A percentile compares a stretch with the other conserved stretches of the same genome.
These are phyloP conservation scores for Mycena alexandri DNA, from an alignment of 768 basidiomycete genomes.

Conservation along the genomic window DNA sequence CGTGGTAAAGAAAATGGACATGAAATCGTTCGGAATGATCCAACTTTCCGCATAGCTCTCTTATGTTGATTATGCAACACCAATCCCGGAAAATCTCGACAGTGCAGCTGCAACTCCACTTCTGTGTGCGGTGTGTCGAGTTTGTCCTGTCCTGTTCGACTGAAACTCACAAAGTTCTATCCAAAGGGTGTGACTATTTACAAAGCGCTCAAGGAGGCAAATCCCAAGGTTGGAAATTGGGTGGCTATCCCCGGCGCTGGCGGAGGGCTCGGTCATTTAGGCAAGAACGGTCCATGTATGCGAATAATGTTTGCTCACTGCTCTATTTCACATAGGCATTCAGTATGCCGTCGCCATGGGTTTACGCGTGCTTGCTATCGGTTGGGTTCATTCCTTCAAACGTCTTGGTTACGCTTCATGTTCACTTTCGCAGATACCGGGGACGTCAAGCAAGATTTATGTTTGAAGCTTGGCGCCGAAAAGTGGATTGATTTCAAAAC, in stretches of 20 bases:
- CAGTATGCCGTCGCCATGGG: slow-evolving; percentile 87
- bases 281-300: slow-evolving; percentile 41
- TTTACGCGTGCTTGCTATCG: slow-evolving; percentile 70
- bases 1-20: slow-evolving; percentile 52
- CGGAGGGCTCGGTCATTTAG: slow-evolving; percentile 85
- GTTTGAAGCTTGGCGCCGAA: slow-evolving; percentile 67
- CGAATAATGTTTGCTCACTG: not conserved
- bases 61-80: slow-evolving; percentile 76
- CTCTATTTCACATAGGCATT: slow-evolving; percentile 57
- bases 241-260: slow-evolving; percentile 82
- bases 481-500: slow-evolving; percentile 84
- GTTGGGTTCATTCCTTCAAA: slow-evolving; percentile 37
- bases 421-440: slow-evolving; percentile 70
- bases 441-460: slow-evolving; percentile 72
- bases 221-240: slow-evolving; percentile 74
- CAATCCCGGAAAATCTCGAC: slow-evolving; percentile 75
- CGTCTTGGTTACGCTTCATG: not conserved
- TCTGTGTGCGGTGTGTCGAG: slow-evolving; percentile 71
- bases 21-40: not conserved
- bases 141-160: not conserved
- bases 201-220: slow-evolving; percentile 79
- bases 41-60: slow-evolving; percentile 58
- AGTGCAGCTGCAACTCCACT: slow-evolving; percentile 77
- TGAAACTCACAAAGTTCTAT: not conserved
- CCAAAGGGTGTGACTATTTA: slow-evolving; percentile 82